Conservation (phyloP, 768 basidiomycete species). For the Boletus edulis region DNA sequence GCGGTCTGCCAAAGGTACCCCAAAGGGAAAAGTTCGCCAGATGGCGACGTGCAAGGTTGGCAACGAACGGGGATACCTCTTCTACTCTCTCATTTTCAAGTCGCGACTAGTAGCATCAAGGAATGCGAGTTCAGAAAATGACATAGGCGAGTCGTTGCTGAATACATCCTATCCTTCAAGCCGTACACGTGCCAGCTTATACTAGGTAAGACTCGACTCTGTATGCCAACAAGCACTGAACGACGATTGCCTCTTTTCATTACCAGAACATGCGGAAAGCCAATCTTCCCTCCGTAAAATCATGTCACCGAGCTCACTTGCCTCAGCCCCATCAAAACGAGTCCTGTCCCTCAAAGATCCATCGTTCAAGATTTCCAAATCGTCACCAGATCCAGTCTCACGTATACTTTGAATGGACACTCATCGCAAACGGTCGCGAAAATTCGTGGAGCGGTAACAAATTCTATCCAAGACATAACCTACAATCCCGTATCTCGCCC, state of each 20-base stretch:
- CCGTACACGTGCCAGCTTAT: conserved; percentile 88
- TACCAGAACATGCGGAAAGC: conserved; percentile 77
- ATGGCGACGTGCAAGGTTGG: conserved; percentile 98
- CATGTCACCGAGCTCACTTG: not conserved
- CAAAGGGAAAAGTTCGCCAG: conserved; percentile 75
- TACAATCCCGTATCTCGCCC: conserved; percentile 82
- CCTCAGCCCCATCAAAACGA: conserved; percentile 71
- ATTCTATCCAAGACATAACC: conserved; percentile 69
- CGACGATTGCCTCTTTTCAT: conserved; percentile 50
- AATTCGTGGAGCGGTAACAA: conserved; percentile 83
- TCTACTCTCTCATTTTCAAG: conserved; percentile 36
- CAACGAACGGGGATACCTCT: not conserved
- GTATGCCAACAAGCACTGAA: not conserved
- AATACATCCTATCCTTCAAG: conserved; percentile 92
- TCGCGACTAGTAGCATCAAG: conserved; percentile 70
- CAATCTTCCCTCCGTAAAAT: conserved; percentile 25
- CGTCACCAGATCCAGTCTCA: conserved; percentile 70
- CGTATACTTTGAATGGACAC: conserved; percentile 86
- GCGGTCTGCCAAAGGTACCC: conserved; percentile 53
- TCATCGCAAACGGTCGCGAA: conserved; percentile 60
- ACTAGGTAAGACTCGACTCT: conserved; percentile 43
- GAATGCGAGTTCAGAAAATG: conserved; percentile 72
- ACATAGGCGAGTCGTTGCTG: too few relatives aligned
- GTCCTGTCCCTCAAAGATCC: conserved; percentile 90
- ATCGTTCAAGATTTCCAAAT: conserved; percentile 93